phyloP scores from a whole-genome alignment of 1,284 basidiomycete genomes.

The Moniliophthora roreri region DNA sequence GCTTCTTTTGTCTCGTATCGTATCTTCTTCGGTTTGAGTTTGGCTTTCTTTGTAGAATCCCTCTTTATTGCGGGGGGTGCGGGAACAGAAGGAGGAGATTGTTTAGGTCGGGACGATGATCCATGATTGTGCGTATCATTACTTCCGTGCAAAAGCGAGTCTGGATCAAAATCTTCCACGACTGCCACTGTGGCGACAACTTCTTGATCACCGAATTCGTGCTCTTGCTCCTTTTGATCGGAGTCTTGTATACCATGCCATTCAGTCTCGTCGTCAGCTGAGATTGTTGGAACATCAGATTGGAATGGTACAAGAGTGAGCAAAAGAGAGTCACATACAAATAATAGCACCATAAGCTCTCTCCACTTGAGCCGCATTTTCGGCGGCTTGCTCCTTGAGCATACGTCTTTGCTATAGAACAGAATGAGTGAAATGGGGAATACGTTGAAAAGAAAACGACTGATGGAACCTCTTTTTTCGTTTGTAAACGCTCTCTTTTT shows the following conservation, averaged over 20 bases:
- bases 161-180: constrained; percentile 77
- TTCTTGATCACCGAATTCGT: constrained; percentile 75
- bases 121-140: constrained; percentile 7
- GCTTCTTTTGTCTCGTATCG: constrained; percentile 66
- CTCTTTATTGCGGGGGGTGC: constrained; percentile 6
- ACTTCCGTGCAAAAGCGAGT: constrained; percentile 53
- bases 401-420: constrained; percentile 59
- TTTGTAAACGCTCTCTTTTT: constrained; percentile 66
- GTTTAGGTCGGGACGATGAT: neutral
- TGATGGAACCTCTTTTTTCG: constrained; percentile 61
- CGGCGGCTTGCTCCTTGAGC: constrained; percentile 65
- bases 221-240: constrained; percentile 44
- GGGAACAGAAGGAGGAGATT: constrained; percentile 5
- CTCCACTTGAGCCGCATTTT: constrained; percentile 73
- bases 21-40: constrained; percentile 42
- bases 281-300: constrained; percentile 10
- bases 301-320: constrained; percentile 5
- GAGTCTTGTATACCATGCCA: constrained; percentile 40
- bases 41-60: constrained; percentile 1
- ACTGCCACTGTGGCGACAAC: constrained; percentile 80
- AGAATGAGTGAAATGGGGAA: constrained; percentile 15
- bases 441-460: constrained; percentile 8
- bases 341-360: constrained; percentile 58
- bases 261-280: constrained; percentile 31
- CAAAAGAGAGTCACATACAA: constrained; percentile 11